Conservation (phyloP, 2,329 filamentous ascomycete genomes). For the Claviceps arundinis region DNA sequence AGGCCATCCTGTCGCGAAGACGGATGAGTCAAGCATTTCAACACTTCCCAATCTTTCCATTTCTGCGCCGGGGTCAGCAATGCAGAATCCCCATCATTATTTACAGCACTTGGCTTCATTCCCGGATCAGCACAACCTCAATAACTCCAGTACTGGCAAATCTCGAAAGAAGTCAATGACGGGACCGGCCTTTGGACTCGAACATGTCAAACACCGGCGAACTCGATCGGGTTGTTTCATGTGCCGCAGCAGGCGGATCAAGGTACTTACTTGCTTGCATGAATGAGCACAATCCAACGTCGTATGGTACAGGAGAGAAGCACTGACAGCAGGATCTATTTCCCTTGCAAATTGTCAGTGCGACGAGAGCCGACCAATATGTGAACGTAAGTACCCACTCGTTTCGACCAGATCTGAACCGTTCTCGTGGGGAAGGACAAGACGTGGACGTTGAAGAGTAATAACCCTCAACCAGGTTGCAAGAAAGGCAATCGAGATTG, state of each 20-base stretch:
- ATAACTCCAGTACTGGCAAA: constrained; percentile 33
- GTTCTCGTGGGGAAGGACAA: background rate
- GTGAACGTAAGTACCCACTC: constrained; percentile 49
- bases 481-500: constrained; percentile 86
- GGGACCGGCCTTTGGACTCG: constrained; percentile 28
- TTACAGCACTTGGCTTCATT: constrained; percentile 37
- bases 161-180: constrained; percentile 35
- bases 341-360: constrained; percentile 41
- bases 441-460: background rate
- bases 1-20: constrained; percentile 23
- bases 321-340: constrained; percentile 12
- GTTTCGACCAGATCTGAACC: background rate
- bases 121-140: constrained; percentile 35
- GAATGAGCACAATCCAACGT: constrained; percentile 5
- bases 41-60: constrained; percentile 20
- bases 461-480: constrained; percentile 47
- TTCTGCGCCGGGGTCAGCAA: constrained; percentile 18
- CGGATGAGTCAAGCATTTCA: constrained; percentile 26
- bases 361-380: constrained; percentile 76
- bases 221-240: constrained; percentile 91
- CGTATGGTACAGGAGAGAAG: constrained; percentile 7
- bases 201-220: constrained; percentile 82
- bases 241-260: constrained; percentile 78
- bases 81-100: constrained; percentile 31
- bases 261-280: constrained; percentile 29